Conservation (phyloP, 441 rosid species). For the Syzygium malaccense region DNA sequence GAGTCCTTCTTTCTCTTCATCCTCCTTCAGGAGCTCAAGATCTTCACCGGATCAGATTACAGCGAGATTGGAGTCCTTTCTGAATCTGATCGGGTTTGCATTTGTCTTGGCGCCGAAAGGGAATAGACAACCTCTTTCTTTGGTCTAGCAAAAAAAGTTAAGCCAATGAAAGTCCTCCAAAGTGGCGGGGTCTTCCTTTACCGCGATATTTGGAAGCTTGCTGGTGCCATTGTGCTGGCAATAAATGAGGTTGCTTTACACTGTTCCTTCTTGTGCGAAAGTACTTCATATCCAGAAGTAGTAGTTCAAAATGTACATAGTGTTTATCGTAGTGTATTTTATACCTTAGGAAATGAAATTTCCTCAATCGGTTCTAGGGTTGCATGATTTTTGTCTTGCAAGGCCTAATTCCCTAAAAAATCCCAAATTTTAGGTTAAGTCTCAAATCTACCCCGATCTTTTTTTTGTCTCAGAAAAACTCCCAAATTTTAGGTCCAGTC, state of each 20-base stretch:
- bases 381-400: too few relatives aligned
- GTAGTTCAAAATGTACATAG: background rate
- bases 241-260: background rate
- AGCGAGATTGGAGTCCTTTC: background rate
- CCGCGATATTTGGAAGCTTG: background rate
- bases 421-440: too few relatives aligned
- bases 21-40: background rate
- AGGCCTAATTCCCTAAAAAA: too few relatives aligned
- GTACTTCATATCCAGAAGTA: background rate
- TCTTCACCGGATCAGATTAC: background rate
- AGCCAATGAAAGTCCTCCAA: background rate
- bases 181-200: background rate
- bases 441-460: too few relatives aligned
- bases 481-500: too few relatives aligned
- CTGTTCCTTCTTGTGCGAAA: background rate
- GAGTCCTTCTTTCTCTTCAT: background rate
- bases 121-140: background rate
- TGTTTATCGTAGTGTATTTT: background rate
- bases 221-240: background rate
- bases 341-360: background rate
- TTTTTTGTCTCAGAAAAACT: too few relatives aligned
- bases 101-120: background rate
- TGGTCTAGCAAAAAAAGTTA: background rate
- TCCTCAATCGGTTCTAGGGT: too few relatives aligned
- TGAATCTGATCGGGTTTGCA: background rate